phyloP scores from a whole-genome alignment of 805 yeast species.

The Lachancea fermentati region DNA sequence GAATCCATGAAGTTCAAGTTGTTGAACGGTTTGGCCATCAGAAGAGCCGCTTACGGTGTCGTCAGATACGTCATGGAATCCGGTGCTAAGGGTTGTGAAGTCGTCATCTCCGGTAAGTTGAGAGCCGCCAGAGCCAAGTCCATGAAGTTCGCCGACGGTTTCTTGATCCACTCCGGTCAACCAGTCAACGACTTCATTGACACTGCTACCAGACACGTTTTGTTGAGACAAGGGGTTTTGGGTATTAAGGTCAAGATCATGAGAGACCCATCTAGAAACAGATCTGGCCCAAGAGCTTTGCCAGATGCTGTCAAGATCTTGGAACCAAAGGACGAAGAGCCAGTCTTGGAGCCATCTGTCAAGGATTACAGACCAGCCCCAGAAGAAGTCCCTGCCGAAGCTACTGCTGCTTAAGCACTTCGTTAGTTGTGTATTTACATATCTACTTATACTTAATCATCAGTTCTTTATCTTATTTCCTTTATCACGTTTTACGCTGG shows the following conservation, averaged over 20 bases:
- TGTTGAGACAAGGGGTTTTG: slow-evolving; percentile 99
- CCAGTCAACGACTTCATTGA: slow-evolving; percentile 99
- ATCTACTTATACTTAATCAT: not conserved
- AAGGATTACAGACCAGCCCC: slow-evolving; percentile 57
- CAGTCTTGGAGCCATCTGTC: slow-evolving; percentile 73
- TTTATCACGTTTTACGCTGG: too few species aligned
- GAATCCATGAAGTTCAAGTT: slow-evolving; percentile 98
- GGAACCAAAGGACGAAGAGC: slow-evolving; percentile 94
- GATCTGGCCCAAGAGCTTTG: slow-evolving; percentile 80
- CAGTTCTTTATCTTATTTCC: not conserved
- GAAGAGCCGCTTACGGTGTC: slow-evolving; percentile 99
- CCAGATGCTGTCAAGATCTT: slow-evolving; percentile 91
- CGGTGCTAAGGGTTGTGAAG: slow-evolving; percentile 99
- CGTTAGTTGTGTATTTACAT: not conserved
- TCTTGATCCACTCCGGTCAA: slow-evolving; percentile 99
- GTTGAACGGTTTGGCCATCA: slow-evolving; percentile 97
- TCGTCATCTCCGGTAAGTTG: slow-evolving; percentile 98
- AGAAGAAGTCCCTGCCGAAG: slow-evolving; percentile 14
- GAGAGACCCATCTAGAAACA: slow-evolving; percentile 94
- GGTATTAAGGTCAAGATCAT: slow-evolving; percentile 99
- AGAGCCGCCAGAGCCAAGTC: slow-evolving; percentile 99
- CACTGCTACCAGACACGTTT: slow-evolving; percentile 98
- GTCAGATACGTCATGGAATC: slow-evolving; percentile 99
- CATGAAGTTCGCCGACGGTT: slow-evolving; percentile 99
- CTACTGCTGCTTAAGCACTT: slow-evolving; percentile 13